Base-by-base conservation (phyloP, 1,284 basidiomycete species). In the Phenoliferia sp. region DNA sequence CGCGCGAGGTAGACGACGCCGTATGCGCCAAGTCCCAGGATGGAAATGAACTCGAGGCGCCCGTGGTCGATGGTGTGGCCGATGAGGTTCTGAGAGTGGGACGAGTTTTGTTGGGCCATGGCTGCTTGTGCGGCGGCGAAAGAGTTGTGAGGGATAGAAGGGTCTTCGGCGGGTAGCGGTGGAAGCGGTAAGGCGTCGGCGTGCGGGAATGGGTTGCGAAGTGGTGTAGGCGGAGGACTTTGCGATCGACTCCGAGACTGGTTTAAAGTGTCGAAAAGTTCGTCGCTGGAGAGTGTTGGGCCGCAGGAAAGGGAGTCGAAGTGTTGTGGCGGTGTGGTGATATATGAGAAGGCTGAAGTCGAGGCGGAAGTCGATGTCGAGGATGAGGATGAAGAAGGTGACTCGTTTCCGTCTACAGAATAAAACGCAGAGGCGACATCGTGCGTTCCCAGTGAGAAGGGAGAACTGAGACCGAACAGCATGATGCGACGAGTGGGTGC, bases 1-100 rank as follows among this genome's bases (percentile, higher is more conserved):
- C 90, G 82, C 36, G 90, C 94, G 69, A 90, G 90, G 81, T 97
- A 98, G 60, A 97, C 94, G 75, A 96, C 90, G 69, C 95, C 95
- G 79, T 97, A 98, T 31, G 94, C 94, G 56, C 95, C 95, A 62
- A 92, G 86, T 62, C 95, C 95, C 64, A 99, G 86, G 64, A 95
- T 86, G 33, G 69, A 73, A 39, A 60, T 33, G 55, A 58, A 59
- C 22, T 62, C 64, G 32, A 59, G 50, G 4, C 17, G 48, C 28
- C 77, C 78, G 63, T 79, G 76, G 69, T 80, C 80, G 67, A 81
- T 79, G 58, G 73, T 70, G 65, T 78, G 76, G 35, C 80, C 80
- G 61, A 80, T 74, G 55, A 81, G 75, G 73, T 81, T 79, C 64
- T 73, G 71, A 61, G 71, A 73, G 52, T 73, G 71, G 3, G 65